phyloP scores from a whole-genome alignment of 2,329 filamentous ascomycete species.

The Diaporthe sp. region DNA sequence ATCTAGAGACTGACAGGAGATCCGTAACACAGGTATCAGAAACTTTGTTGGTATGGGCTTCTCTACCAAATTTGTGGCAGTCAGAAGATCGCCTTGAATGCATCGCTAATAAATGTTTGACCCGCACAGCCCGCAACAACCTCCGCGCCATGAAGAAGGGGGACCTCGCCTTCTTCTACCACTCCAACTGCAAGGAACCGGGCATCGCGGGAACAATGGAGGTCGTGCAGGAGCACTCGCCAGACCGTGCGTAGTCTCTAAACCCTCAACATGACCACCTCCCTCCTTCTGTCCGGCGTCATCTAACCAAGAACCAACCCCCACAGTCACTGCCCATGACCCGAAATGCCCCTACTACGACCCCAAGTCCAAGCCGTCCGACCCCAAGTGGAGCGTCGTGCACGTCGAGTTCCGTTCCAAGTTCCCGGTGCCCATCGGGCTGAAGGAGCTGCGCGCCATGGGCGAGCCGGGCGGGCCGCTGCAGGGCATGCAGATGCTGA shows the following conservation, averaged over 20 bases:
- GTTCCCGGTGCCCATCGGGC: conserved; percentile 77
- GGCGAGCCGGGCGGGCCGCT: conserved; percentile 69
- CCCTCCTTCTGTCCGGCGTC: neutral
- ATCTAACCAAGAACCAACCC: neutral
- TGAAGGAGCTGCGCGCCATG: conserved; percentile 79
- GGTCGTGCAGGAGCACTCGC: conserved; percentile 85
- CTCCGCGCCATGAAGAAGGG: conserved; percentile 92
- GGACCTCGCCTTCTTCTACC: conserved; percentile 96
- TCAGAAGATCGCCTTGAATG: neutral
- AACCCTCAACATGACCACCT: neutral
- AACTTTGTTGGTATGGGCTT: conserved; percentile 47
- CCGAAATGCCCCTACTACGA: conserved; percentile 86
- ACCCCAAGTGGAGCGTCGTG: conserved; percentile 89
- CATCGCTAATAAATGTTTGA: neutral
- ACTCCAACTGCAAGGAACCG: conserved; percentile 91
- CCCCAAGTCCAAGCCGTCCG: conserved; percentile 75
- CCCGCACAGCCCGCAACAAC: conserved; percentile 80
- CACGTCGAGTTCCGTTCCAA: conserved; percentile 90
- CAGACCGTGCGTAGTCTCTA: conserved; percentile 73
- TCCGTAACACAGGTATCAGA: conserved; percentile 55
- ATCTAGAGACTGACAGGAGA: too few species aligned
- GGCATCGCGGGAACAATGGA: conserved; percentile 92
- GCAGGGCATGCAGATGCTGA: conserved; percentile 85
- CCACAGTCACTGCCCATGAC: conserved; percentile 77
- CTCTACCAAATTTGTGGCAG: neutral